A percentile compares a stretch with the other conserved stretches of the same genome.
Evolutionary conservation across 2,329 filamentous ascomycete species (phyloP).

Genomic region (Pseudophaeomoniella oleicola): DNA sequence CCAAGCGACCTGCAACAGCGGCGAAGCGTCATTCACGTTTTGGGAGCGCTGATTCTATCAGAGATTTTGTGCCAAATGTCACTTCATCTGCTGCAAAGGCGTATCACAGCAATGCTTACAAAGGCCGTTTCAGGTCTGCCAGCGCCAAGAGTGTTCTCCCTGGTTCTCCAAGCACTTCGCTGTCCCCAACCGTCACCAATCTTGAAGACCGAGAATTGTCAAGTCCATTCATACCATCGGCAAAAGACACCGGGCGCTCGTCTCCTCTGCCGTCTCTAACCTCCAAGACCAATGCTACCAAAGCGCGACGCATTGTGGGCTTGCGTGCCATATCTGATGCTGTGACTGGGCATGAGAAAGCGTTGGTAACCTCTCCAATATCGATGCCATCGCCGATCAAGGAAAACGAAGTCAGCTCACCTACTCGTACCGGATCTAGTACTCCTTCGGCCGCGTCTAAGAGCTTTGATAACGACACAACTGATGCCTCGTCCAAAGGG

Average conservation of each 20-base stretch:
- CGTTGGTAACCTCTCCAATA: constrained; percentile 25
- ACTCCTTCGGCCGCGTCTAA: constrained; percentile 47
- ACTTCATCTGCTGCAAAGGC: constrained; percentile 50
- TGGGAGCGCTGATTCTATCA: constrained; percentile 62
- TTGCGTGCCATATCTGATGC: constrained; percentile 73
- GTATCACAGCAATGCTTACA: constrained; percentile 46
- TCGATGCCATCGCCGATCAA: constrained; percentile 26
- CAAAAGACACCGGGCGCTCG: constrained; percentile 33
- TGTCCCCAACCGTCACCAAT: constrained; percentile 41
- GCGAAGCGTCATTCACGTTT: constrained; percentile 63
- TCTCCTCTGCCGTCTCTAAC: constrained; percentile 31
- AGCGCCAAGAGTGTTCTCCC: constrained; percentile 39
- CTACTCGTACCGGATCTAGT: constrained; percentile 61
- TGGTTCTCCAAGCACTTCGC: constrained; percentile 21
- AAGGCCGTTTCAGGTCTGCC: constrained; percentile 42
- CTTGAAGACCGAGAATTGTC: constrained; percentile 31
- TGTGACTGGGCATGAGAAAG: constrained; percentile 39
- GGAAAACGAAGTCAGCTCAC: constrained; percentile 41
- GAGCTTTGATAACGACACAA: constrained; percentile 69
- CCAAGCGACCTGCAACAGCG: constrained; percentile 50
- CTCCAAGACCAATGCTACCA: constrained; percentile 43
- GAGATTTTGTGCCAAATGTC: constrained; percentile 35
- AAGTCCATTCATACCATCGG: constrained; percentile 25
- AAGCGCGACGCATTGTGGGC: constrained; percentile 48
- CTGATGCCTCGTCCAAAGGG: constrained; percentile 41